Base-by-base conservation (phyloP, 2,329 filamentous ascomycete genomes). In the Emergomyces pasteurianus region DNA sequence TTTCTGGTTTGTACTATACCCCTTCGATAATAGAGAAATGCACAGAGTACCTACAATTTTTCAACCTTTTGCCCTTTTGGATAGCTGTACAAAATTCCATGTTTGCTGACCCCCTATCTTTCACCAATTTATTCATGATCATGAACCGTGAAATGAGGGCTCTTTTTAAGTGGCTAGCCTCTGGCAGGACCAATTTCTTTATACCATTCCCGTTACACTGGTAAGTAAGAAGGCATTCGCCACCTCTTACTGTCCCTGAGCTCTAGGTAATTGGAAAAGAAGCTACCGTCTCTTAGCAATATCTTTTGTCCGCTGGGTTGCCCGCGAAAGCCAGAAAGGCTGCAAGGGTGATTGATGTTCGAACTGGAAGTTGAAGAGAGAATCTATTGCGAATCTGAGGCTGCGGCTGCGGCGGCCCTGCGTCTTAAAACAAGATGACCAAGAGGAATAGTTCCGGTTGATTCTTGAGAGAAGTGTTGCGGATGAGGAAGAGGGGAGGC, bases 401-500 rank as follows among this genome's bases (percentile, higher is more conserved):
- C 60, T n/a, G 38, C 47, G 9, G 62, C 62, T 16, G 61, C 49
- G 0, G 53, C 42, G 16, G 50, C 34, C 1, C 42, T 52, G 28
- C 55, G 34, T 50, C 55, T 38, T 31, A n/a, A 28, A 53, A 2
- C 36, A 61, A 2, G 38, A 59, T 53, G 61, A 63, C 23, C 59
- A 61, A 4, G 55, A 58, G 21, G 55, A 49, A 14, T 1, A n/a
- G 43, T n/a, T 61, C 23, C 28, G n/a, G 21, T 16, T 23, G 36
- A 46, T 50, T 31, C 21, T 61, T 16, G 55, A 59, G 52, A 34
- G 57, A 59, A 65, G 63, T 36, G 55, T 34, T 14, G 58, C 58
- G 3, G 63, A 61, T 28, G 63, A 62, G 47, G 28, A 50, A 40
- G 26, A 55, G 26, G 52, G n/a, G n/a, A n/a, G n/a, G n/a, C n/a